Conservation (phyloP, 305 asterid species). For the Plantago lanceolata region DNA sequence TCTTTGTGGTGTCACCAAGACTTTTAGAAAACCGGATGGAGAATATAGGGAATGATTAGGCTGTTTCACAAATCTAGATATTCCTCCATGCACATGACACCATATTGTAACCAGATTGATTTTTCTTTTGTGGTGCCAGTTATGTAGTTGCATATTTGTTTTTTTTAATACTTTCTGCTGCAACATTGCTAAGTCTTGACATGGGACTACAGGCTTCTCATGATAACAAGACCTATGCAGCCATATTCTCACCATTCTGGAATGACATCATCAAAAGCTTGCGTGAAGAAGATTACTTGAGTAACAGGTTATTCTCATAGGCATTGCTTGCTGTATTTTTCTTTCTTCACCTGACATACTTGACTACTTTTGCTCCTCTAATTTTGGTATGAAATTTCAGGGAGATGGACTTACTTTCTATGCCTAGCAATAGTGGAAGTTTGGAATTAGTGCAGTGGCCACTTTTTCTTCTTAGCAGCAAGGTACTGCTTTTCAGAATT, state of each 20-base stretch:
- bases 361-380: constrained; percentile 2
- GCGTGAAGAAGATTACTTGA: constrained; percentile 96
- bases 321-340: constrained; percentile 21
- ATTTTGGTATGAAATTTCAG: constrained; percentile 36
- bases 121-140: no score
- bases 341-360: constrained; percentile 11
- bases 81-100: not conserved
- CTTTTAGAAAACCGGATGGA: not conserved
- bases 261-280: constrained; percentile 89
- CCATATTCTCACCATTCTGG: constrained; percentile 95
- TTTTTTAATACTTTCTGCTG: constrained; percentile 12
- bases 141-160: not conserved
- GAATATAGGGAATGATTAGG: not conserved
- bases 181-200: constrained; percentile 21
- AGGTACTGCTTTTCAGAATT: constrained; percentile 47
- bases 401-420: constrained; percentile 97
- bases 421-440: constrained; percentile 98
- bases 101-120: not conserved
- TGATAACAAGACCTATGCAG: constrained; percentile 73
- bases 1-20: no score
- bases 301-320: constrained; percentile 63
- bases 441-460: constrained; percentile 96
- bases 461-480: constrained; percentile 92
- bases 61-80: not conserved
- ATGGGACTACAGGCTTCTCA: constrained; percentile 41